phyloP scores from a whole-genome alignment of 371 early-diverging fungal genomes.

The Synchytrium microbalum region DNA sequence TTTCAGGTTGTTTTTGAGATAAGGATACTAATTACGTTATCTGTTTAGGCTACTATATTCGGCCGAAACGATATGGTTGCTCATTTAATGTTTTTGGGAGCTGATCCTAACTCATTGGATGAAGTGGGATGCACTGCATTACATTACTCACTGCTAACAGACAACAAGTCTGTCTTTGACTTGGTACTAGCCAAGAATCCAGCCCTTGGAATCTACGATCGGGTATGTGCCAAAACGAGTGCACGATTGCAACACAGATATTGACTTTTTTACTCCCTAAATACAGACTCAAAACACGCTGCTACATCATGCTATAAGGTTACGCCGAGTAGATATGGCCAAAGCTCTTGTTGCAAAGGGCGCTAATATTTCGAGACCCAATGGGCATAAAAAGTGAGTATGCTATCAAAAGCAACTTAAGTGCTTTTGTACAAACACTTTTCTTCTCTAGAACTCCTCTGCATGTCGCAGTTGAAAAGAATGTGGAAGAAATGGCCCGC shows the following conservation, averaged over 20 bases:
- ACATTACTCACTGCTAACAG: constrained; percentile 13
- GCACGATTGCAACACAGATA: not conserved
- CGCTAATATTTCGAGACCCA: not conserved
- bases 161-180: constrained; percentile 7
- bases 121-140: constrained; percentile 8
- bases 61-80: not conserved
- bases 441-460: constrained; percentile 13
- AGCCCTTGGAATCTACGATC: constrained; percentile 7
- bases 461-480: constrained; percentile 6
- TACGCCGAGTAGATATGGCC: constrained; percentile 1
- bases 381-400: too few relatives aligned
- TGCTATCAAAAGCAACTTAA: too few relatives aligned
- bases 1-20: constrained; percentile 11
- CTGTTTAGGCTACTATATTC: constrained; percentile 4
- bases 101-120: constrained; percentile 9
- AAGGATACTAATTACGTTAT: constrained; percentile 11
- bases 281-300: constrained; percentile 7
- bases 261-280: not conserved
- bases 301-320: constrained; percentile 16
- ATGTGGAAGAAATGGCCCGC: not conserved
- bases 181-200: constrained; percentile 4
- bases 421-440: not conserved
- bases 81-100: constrained; percentile 11
- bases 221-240: constrained; percentile 7
- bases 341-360: constrained; percentile 7